Evolutionary conservation across 1,139 yeast genomes (phyloP).

Genomic region (Citeromyces hawaiiensis): DNA sequence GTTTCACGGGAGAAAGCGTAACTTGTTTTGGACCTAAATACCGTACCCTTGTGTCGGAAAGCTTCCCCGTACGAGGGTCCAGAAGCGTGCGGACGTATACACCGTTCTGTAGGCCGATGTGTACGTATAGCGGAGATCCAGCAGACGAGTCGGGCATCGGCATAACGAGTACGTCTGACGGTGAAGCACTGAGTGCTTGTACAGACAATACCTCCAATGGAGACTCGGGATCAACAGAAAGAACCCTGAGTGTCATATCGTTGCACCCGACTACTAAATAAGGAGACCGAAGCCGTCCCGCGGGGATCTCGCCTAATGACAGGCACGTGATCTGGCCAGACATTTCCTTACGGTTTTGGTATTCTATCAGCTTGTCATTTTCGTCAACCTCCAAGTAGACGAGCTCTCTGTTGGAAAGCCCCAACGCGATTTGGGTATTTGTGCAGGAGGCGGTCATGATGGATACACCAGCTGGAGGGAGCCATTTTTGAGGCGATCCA

Average conservation of each 20-base stretch:
- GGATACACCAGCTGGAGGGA: slow-evolving; percentile 67
- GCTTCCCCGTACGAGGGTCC: slow-evolving; percentile 46
- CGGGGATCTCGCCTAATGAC: slow-evolving; percentile 39
- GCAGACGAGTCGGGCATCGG: slow-evolving; percentile 19
- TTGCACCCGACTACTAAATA: slow-evolving; percentile 60
- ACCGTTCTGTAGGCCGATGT: slow-evolving; percentile 77
- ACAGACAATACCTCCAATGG: slow-evolving; percentile 51
- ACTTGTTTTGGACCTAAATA: slow-evolving; percentile 64
- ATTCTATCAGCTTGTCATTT: slow-evolving; percentile 56
- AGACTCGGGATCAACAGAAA: slow-evolving; percentile 51
- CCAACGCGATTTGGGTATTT: slow-evolving; percentile 54
- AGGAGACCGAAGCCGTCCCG: slow-evolving; percentile 33
- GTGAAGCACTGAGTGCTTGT: slow-evolving; percentile 55
- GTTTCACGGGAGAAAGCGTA: slow-evolving; percentile 23
- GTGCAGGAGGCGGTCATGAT: slow-evolving; percentile 51
- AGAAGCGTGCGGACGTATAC: slow-evolving; percentile 54
- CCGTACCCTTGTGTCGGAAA: slow-evolving; percentile 58
- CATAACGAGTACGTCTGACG: slow-evolving; percentile 33
- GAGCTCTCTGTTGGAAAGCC: slow-evolving; percentile 58
- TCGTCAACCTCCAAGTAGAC: slow-evolving; percentile 74
- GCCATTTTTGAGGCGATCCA: slow-evolving; percentile 38
- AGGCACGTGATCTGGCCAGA: slow-evolving; percentile 38
- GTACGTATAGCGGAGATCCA: slow-evolving; percentile 25
- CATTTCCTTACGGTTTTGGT: slow-evolving; percentile 47
- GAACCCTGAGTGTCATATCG: slow-evolving; percentile 57